Evolutionary conservation across 2,329 filamentous ascomycete genomes (phyloP), one percentile per base, ranked within the genome.

Genomic region (Botrytis cinerea): DNA sequence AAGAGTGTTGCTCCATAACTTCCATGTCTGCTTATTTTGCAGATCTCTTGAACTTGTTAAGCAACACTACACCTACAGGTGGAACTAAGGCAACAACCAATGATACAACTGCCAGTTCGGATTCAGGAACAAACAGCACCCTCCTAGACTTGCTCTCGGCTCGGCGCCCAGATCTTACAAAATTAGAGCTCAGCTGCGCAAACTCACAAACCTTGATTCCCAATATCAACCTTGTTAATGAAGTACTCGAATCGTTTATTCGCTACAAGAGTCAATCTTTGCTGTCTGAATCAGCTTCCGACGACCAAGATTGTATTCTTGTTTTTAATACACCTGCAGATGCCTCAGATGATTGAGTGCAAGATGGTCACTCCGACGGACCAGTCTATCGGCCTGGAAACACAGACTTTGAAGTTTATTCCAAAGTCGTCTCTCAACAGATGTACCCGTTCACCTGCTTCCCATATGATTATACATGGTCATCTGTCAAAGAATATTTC

Each of bases 241-340:
- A 64, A n/a, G 43, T 64, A 20, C 43, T 64, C 8, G 62, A 64
- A 64, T 64, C 62, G 32, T 64, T 46, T 40, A 46, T 64, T 46
- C 40, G 40, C 40, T 20, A 64, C 10, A 45, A 45, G 20, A n/a
- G 43, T 28, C 38, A 20, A 25, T 43, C 43, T 20, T 28, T n/a
- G 45, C 45, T 46, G 20, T 46, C 45, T 46, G 45, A 20, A 22
- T 2, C 45, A 20, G 45, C 45, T 46, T 46, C 45, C 45, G 45
- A 22, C 45, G 20, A 22, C 6, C 25, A 16, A 9, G 62, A 46
- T 45, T 61, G 35, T 16, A 61, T 61, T 25, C 35, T 22, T 10
- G 35, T 38, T 14, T 64, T 64, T 64, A 46, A 64, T 46, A 46
- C 62, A 28, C 62, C 62, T 28, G 62, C 25, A 22, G 40, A 46